These are phyloP conservation scores for Nicotiana tomentosiformis DNA, from an alignment of 257 asterid species.

Conservation along the genomic window DNA sequence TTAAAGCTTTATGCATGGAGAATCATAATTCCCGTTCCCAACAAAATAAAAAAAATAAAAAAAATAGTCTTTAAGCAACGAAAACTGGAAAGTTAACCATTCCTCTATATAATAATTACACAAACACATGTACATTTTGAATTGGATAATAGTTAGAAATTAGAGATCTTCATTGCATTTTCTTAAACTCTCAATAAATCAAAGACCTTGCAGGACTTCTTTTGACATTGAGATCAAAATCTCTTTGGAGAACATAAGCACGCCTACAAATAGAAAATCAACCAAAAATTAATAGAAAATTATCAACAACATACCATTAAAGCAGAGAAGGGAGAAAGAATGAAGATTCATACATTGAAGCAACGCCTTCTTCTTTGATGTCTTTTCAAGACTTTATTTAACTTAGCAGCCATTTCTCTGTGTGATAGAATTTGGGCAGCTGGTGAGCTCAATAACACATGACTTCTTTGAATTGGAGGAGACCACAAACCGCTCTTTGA, in stretches of 20 bases:
- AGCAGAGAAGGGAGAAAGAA: no score
- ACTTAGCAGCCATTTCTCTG: slow-evolving; percentile 44
- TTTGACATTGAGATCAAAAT: slow-evolving; percentile 2
- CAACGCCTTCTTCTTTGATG: slow-evolving; percentile 41
- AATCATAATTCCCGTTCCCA: background rate
- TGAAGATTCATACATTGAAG: slow-evolving; percentile 40
- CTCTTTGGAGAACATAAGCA: slow-evolving; percentile 82
- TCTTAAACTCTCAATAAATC: background rate
- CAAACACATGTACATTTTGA: background rate
- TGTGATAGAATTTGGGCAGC: slow-evolving; percentile 34
- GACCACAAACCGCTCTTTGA: slow-evolving; percentile 75
- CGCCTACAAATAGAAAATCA: slow-evolving; percentile 39
- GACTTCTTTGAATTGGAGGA: slow-evolving; percentile 64
- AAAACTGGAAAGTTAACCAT: background rate
- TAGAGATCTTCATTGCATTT: background rate
- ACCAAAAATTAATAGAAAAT: background rate
- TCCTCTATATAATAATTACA: background rate
- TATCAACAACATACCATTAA: background rate
- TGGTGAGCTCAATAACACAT: slow-evolving; percentile 45
- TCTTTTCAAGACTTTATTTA: slow-evolving; percentile 31
- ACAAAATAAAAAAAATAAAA: background rate
- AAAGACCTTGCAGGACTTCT: background rate
- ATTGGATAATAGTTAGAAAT: background rate
- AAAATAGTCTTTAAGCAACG: background rate
- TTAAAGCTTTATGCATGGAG: background rate